phyloP scores from a whole-genome alignment of 306 rosid genomes.

The Medicago arabica region DNA sequence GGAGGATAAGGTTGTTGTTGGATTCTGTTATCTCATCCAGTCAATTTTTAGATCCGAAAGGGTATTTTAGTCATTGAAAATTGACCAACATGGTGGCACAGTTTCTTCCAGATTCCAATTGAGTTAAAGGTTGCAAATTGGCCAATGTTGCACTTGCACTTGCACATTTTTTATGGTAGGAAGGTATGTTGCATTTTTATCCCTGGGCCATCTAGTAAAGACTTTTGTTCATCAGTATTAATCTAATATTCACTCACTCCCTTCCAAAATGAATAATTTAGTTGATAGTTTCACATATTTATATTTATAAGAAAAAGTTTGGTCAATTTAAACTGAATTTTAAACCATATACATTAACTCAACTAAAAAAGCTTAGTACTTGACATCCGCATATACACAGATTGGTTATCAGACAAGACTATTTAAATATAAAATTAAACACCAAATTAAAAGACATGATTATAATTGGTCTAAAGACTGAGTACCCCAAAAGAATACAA shows the following conservation, averaged over 20 bases:
- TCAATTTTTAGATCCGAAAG: constrained; percentile 45
- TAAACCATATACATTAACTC: no score
- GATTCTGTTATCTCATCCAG: constrained; percentile 70
- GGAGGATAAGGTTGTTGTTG: constrained; percentile 79
- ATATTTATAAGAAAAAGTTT: no score
- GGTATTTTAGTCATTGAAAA: constrained; percentile 38
- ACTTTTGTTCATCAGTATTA: constrained; percentile 15
- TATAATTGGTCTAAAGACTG: no score
- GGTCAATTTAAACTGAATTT: no score
- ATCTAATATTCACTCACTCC: background rate
- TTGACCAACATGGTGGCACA: background rate
- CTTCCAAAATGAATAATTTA: no score
- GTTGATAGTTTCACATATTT: no score
- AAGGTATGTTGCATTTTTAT: constrained; percentile 12
- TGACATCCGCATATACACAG: no score
- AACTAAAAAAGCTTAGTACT: no score
- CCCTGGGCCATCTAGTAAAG: constrained; percentile 7
- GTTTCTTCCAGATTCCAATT: constrained; percentile 1
- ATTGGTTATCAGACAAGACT: no score
- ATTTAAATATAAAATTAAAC: no score
- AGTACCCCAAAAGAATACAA: no score
- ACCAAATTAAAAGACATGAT: no score
- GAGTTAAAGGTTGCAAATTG: constrained; percentile 37
- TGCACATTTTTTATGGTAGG: background rate
- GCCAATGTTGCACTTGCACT: constrained; percentile 7